These are phyloP conservation scores for Diplocarpon rosae DNA, from an alignment of 2,329 filamentous ascomycete species.

Conservation along the genomic window DNA sequence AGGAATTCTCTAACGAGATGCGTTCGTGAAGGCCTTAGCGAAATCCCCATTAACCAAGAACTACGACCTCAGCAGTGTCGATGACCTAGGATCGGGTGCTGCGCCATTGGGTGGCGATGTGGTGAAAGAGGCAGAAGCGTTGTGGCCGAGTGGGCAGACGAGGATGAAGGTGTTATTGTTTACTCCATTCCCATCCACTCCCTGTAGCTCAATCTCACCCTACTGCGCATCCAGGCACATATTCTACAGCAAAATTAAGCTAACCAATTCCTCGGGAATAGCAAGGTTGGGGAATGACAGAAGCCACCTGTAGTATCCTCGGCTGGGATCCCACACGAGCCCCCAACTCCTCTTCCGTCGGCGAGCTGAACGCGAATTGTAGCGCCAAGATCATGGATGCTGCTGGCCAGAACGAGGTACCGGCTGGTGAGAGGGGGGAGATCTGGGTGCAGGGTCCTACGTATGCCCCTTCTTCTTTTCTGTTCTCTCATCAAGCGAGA, in stretches of 20 bases:
- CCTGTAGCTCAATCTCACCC: too few species aligned
- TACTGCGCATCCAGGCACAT: too few species aligned
- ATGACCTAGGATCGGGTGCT: slow-evolving; percentile 75
- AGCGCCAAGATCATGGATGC: slow-evolving; percentile 51
- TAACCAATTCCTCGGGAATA: too few species aligned
- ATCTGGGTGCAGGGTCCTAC: slow-evolving; percentile 55
- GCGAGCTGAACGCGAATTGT: slow-evolving; percentile 58
- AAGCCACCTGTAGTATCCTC: slow-evolving; percentile 61
- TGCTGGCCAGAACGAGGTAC: slow-evolving; percentile 15
- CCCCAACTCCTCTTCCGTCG: slow-evolving; percentile 41
- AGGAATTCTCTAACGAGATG: slow-evolving; percentile 1
- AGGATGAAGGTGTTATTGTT: slow-evolving; percentile 37
- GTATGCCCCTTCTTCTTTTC: slow-evolving; percentile 4
- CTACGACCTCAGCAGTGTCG: slow-evolving; percentile 67
- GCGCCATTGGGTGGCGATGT: slow-evolving; percentile 74
- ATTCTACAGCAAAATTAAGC: too few species aligned
- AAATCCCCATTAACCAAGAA: slow-evolving; percentile 68
- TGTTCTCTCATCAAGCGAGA: background rate
- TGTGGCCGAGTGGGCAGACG: slow-evolving; percentile 59
- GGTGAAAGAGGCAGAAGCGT: slow-evolving; percentile 57
- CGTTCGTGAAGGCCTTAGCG: slow-evolving; percentile 43
- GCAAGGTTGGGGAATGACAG: slow-evolving; percentile 86
- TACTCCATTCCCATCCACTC: slow-evolving; percentile 23
- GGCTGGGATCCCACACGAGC: slow-evolving; percentile 47
- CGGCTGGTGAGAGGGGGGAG: slow-evolving; percentile 51